phyloP scores from a whole-genome alignment of 2,329 filamentous ascomycete species.

The Fusarium zealandicum region DNA sequence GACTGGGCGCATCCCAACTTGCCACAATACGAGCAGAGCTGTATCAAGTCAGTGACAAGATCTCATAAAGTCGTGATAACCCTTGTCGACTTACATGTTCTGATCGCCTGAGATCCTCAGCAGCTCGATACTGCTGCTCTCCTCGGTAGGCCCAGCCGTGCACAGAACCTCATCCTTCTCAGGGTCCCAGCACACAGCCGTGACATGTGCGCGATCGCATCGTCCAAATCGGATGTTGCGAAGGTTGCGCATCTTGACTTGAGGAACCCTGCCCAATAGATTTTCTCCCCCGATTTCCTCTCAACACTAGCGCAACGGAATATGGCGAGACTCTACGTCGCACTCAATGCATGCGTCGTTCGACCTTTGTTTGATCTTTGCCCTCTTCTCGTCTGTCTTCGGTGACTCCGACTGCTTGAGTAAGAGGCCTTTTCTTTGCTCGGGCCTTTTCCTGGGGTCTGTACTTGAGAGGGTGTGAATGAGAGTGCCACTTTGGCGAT shows the following conservation, averaged over 20 bases:
- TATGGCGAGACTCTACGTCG: conserved; percentile 31
- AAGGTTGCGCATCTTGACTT: conserved; percentile 79
- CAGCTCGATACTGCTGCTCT: conserved; percentile 77
- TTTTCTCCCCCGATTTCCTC: conserved; percentile 6
- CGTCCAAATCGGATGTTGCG: conserved; percentile 76
- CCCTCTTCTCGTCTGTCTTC: conserved; percentile 20
- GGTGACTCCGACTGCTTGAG: conserved; percentile 28
- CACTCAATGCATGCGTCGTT: conserved; percentile 37
- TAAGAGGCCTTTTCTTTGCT: conserved; percentile 22
- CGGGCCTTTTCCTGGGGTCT: background rate
- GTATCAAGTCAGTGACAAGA: conserved; percentile 33
- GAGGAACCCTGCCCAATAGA: background rate
- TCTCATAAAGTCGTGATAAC: background rate
- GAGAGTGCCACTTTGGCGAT: conserved; percentile 36
- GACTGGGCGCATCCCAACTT: conserved; percentile 88
- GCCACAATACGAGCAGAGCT: conserved; percentile 61
- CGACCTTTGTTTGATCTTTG: conserved; percentile 25
- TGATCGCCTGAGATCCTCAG: conserved; percentile 58
- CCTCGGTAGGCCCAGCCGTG: conserved; percentile 80
- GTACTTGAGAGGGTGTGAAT: conserved; percentile 30
- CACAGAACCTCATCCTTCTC: conserved; percentile 79
- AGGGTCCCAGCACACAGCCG: conserved; percentile 86
- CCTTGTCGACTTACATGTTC: conserved; percentile 49
- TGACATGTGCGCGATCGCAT: conserved; percentile 69
- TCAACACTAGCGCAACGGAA: conserved; percentile 4